These are phyloP conservation scores for Exophiala calicioides DNA, from an alignment of 2,329 filamentous ascomycete genomes.

Conservation along the genomic window DNA sequence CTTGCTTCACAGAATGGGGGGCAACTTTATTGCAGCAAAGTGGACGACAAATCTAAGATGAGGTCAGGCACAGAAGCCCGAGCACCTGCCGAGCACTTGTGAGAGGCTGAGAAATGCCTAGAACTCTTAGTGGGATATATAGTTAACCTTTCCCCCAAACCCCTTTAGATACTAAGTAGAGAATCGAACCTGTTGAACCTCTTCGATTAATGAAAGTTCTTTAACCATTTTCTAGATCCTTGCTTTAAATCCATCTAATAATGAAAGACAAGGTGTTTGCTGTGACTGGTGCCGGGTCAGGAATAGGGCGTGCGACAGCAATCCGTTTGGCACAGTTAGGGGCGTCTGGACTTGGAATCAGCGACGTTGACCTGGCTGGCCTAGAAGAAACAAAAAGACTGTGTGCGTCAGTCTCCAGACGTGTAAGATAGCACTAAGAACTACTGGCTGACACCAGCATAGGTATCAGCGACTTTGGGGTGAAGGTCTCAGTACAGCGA, in stretches of 20 bases:
- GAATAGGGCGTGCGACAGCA: constrained; percentile 54
- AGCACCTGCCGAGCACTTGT: no score
- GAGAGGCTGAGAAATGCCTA: no score
- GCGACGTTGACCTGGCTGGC: constrained; percentile 9
- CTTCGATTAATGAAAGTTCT: background rate
- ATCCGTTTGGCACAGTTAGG: constrained; percentile 11
- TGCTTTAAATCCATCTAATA: background rate
- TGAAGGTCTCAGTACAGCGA: constrained; percentile 4
- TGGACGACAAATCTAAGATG: no score
- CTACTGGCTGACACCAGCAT: background rate
- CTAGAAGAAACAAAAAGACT: constrained; percentile 9
- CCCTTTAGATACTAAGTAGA: no score
- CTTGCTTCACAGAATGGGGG: no score
- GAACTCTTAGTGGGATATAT: no score
- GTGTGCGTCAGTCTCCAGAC: constrained; percentile 2
- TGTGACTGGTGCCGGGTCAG: constrained; percentile 52
- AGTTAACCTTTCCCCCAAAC: no score
- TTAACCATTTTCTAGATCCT: background rate
- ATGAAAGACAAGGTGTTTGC: constrained; percentile 47
- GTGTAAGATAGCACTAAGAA: background rate
- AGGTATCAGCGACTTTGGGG: constrained; percentile 2
- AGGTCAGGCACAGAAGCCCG: no score
- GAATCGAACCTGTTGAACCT: no score
- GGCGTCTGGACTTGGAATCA: constrained; percentile 6
- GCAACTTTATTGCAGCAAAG: no score